Evolutionary conservation across 2,329 filamentous ascomycete genomes (phyloP), one percentile per base, ranked within the genome.

Genomic region (Pyrenophora graminea): DNA sequence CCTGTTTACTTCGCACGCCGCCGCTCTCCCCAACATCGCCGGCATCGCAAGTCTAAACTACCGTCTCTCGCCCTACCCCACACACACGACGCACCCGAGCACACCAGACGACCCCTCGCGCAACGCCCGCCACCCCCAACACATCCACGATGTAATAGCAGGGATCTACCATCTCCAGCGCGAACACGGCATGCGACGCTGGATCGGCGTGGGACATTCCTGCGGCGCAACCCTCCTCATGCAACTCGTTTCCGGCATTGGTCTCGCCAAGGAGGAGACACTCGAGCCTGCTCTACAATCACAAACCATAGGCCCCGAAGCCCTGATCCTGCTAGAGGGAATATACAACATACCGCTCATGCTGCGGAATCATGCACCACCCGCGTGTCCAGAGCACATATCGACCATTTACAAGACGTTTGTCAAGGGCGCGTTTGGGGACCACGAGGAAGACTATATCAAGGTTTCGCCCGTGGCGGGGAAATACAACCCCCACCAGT

Each of bases 41-140:
- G 86, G 82, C 52, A 82, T 89, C 64, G 82, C 85, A 23, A 86
- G 85, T 38, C 67, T 88, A 51, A 82, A 85, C 70, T 88, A 88
- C 77, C 80, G 84, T 32, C 81, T 88, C 42, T 84, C 82, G 6
- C 77, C 82, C 2, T 76, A 80, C 58, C 63, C 74, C 8, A 56
- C 64, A 13, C 77, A 79, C 56, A 61, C 73, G 1, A 69, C 70
- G 1, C 69, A 80, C 53, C 80, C 82, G 0, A 69, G 70, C 31
- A 73, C 75, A 48, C 77, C 80, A 1, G 70, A 78, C 47, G 77
- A 81, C 57, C 66, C 71, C 0, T 68, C 72, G 38, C 77, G 81
- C 40, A 74, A 71, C 32, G 84, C 81, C 1, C 58, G 55, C 13
- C 85, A 88, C 62, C 86, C 86, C 0, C 79, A 82, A 42, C 86